Conservation (phyloP, 495 filamentous ascomycete species). For the Opeltia flavorubescens region DNA sequence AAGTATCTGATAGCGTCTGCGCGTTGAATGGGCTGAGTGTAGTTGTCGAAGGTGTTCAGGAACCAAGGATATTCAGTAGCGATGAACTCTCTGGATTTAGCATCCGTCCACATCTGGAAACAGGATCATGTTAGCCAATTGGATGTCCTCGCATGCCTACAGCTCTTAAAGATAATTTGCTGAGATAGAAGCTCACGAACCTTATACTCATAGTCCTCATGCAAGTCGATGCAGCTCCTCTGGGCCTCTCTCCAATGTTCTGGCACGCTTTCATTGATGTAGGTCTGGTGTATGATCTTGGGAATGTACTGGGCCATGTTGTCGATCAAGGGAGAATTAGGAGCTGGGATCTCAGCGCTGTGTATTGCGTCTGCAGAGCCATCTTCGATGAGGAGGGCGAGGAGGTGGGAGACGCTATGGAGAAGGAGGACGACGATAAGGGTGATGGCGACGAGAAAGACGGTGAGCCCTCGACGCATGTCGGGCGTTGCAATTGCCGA, state of each 20-base stretch:
- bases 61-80: conserved; percentile 74
- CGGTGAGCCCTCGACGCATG: conserved; percentile 49
- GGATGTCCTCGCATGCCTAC: neutral
- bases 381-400: conserved; percentile 54
- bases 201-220: conserved; percentile 70
- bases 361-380: conserved; percentile 50
- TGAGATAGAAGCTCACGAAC: conserved; percentile 29
- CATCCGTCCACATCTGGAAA: conserved; percentile 72
- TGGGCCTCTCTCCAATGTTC: conserved; percentile 59
- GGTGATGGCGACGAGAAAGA: conserved; percentile 49
- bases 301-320: conserved; percentile 56
- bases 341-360: conserved; percentile 47
- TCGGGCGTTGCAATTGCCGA: neutral
- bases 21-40: conserved; percentile 69
- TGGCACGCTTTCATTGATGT: conserved; percentile 63
- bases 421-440: conserved; percentile 43
- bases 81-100: conserved; percentile 61
- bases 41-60: conserved; percentile 66
- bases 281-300: conserved; percentile 87
- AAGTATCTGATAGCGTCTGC: conserved; percentile 85
- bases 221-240: conserved; percentile 59
- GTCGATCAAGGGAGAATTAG: conserved; percentile 45
- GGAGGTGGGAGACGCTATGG: conserved; percentile 48
- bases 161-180: too few species aligned
- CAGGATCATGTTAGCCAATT: neutral